Evolutionary conservation across 257 asterid genomes (phyloP).

Genomic region (Parsonsia alboflavescens): DNA sequence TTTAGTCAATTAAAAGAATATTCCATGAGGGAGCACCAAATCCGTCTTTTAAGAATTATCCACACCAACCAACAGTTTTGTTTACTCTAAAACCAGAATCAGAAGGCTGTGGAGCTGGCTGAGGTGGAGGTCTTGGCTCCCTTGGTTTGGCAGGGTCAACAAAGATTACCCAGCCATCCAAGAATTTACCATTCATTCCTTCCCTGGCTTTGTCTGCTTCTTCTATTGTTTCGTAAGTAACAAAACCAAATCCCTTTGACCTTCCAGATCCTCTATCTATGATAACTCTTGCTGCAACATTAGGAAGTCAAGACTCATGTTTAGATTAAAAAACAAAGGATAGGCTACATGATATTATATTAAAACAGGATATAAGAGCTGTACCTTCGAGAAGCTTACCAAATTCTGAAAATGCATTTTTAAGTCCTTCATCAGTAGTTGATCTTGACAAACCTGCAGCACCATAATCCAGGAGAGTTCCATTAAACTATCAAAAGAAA

Average conservation of each 20-base stretch:
- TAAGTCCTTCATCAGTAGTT: constrained; percentile 68
- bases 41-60: constrained; percentile 16
- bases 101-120: constrained; percentile 31
- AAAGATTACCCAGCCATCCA: constrained; percentile 95
- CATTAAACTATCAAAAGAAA: background rate
- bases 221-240: constrained; percentile 63
- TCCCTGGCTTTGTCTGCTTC: constrained; percentile 91
- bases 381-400: constrained; percentile 77
- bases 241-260: constrained; percentile 93
- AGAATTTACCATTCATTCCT: constrained; percentile 80
- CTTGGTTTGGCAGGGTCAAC: constrained; percentile 91
- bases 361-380: background rate
- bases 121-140: constrained; percentile 48
- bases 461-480: background rate
- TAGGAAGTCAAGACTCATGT: constrained; percentile 4
- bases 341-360: background rate
- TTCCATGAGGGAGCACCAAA: background rate
- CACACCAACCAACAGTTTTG: constrained; percentile 85
- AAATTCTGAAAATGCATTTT: constrained; percentile 65
- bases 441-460: constrained; percentile 74
- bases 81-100: constrained; percentile 60
- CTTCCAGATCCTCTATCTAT: constrained; percentile 71
- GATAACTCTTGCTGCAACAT: constrained; percentile 69
- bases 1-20: constrained; percentile 1
- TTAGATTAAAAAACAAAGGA: background rate